Conservation (phyloP, 768 basidiomycete species). For the Auricularia cornea region DNA sequence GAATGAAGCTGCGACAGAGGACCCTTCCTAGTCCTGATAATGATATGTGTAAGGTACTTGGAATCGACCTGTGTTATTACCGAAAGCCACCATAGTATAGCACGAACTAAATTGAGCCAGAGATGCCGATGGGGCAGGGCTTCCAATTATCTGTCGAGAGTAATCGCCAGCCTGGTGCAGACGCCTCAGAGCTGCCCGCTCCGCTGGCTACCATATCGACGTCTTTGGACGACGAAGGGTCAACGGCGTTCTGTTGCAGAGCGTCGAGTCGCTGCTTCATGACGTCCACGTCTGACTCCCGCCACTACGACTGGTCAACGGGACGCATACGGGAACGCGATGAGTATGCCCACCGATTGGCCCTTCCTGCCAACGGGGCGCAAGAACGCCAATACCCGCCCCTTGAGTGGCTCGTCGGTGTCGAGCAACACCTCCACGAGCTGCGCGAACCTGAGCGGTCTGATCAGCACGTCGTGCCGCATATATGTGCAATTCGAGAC, state of each 20-base stretch:
- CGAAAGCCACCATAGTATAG: too few relatives aligned
- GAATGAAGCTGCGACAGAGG: too few relatives aligned
- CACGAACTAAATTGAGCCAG: conserved; percentile 11
- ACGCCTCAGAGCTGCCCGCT: background rate
- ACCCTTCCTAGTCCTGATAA: too few relatives aligned
- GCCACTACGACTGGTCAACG: background rate
- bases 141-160: conserved; percentile 45
- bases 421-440: conserved; percentile 36
- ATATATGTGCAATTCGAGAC: conserved; percentile 7
- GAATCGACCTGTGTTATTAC: too few relatives aligned
- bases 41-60: too few relatives aligned
- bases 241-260: background rate
- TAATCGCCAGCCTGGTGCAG: conserved; percentile 43
- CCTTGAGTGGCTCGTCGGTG: background rate
- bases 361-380: background rate
- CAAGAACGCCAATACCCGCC: conserved; percentile 6
- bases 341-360: background rate
- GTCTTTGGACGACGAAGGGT: conserved; percentile 14
- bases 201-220: background rate
- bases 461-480: conserved; percentile 11
- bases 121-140: conserved; percentile 63
- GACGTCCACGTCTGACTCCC: conserved; percentile 11
- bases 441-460: conserved; percentile 12
- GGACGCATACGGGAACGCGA: background rate
- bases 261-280: conserved; percentile 1